A percentile compares a stretch with the other conserved stretches of the same genome.
phyloP scores from a whole-genome alignment of 2,329 filamentous ascomycete genomes.

The Calonectria hongkongensis region DNA sequence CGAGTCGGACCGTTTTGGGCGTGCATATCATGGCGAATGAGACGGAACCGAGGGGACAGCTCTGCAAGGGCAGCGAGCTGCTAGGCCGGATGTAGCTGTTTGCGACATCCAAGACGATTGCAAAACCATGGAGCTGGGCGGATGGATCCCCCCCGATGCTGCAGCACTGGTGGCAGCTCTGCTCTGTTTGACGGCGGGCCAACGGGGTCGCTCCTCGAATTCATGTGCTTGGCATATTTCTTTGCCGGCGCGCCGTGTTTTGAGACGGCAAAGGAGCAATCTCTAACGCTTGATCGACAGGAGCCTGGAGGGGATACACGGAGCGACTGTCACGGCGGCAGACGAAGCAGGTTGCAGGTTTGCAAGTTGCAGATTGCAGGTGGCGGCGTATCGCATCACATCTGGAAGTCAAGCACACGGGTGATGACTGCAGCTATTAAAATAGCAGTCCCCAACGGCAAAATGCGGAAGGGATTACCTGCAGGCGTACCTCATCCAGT shows the following conservation, averaged over 20 bases:
- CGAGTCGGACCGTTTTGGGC: constrained; percentile 23
- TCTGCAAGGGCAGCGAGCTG: constrained; percentile 31
- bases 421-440: constrained; percentile 27
- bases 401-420: neutral
- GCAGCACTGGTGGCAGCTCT: constrained; percentile 18
- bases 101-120: constrained; percentile 35
- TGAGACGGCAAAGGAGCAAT: constrained; percentile 28
- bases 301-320: constrained; percentile 25
- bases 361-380: too few species aligned
- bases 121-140: constrained; percentile 37
- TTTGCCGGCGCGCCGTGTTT: neutral
- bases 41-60: neutral
- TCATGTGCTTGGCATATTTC: neutral
- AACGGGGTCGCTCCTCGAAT: neutral
- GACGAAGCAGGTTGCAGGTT: constrained; percentile 25
- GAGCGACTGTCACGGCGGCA: neutral
- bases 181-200: constrained; percentile 5
- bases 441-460: constrained; percentile 29
- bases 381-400: constrained; percentile 10
- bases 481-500: constrained; percentile 31
- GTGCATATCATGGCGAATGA: neutral
- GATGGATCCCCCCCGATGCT: constrained; percentile 27
- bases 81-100: constrained; percentile 22
- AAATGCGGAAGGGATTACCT: constrained; percentile 21
- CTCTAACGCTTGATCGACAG: constrained; percentile 40